Conservation (phyloP, 2,329 filamentous ascomycete genomes). For the Hypoxylon sp. region DNA sequence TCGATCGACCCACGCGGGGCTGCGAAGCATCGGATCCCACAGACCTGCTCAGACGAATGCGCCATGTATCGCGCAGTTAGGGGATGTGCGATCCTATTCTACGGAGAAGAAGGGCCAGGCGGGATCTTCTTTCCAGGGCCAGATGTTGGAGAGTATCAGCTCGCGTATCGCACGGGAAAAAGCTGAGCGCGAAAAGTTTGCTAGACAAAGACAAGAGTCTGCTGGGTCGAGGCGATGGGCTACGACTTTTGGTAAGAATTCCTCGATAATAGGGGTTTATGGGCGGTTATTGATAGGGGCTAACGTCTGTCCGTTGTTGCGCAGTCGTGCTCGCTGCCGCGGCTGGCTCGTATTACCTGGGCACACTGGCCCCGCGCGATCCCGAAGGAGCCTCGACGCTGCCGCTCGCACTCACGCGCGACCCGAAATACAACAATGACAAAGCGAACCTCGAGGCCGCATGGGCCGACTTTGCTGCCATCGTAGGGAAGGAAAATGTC, state of each 20-base stretch:
- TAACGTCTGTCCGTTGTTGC: constrained; percentile 2
- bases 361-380: constrained; percentile 62
- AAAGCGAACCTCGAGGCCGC: constrained; percentile 72
- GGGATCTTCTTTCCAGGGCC: constrained; percentile 61
- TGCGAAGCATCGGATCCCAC: constrained; percentile 30
- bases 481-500: constrained; percentile 71
- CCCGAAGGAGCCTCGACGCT: constrained; percentile 65
- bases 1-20: constrained; percentile 35
- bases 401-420: constrained; percentile 59
- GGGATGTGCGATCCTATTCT: constrained; percentile 39
- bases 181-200: constrained; percentile 61
- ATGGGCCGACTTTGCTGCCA: constrained; percentile 72
- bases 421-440: constrained; percentile 66
- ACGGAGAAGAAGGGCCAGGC: constrained; percentile 45
- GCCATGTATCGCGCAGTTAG: constrained; percentile 28
- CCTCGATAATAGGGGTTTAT: background rate
- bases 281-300: background rate
- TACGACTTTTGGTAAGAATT: constrained; percentile 61
- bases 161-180: constrained; percentile 63
- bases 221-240: constrained; percentile 57
- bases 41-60: constrained; percentile 22
- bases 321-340: constrained; percentile 63
- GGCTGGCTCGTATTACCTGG: constrained; percentile 65
- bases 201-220: constrained; percentile 50
- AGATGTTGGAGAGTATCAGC: constrained; percentile 67